Conservation (phyloP, 805 yeast species). For the Lipomyces spencermartinsiae region DNA sequence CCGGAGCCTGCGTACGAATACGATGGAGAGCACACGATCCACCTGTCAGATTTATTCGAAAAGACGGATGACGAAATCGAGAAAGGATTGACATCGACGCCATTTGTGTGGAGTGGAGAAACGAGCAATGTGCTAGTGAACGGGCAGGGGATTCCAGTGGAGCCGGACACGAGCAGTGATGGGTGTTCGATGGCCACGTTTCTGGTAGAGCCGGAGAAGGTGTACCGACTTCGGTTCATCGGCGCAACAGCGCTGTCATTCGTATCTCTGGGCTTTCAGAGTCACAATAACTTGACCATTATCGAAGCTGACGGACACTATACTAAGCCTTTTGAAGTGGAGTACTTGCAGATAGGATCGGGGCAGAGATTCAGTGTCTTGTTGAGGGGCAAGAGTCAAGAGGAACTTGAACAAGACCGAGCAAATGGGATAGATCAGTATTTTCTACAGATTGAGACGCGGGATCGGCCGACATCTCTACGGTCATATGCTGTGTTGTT, state of each 20-base stretch:
- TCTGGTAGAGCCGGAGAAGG: constrained; percentile 1
- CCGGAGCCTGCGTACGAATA: neutral
- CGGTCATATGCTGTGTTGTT: neutral
- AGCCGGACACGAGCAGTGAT: neutral
- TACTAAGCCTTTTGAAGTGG: neutral
- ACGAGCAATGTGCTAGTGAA: neutral
- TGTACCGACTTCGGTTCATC: constrained; percentile 2
- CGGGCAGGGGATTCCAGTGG: neutral
- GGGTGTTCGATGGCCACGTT: neutral
- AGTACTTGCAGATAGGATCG: neutral
- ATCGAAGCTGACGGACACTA: constrained; percentile 1
- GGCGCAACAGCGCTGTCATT: neutral
- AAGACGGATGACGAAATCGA: neutral
- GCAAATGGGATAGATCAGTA: neutral
- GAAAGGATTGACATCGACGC: neutral
- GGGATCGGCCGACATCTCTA: neutral
- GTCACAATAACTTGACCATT: neutral
- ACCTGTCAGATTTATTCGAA: neutral
- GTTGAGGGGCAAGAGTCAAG: neutral
- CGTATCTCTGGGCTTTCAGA: neutral
- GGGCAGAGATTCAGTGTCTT: constrained; percentile 2
- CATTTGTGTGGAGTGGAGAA: constrained; percentile 2
- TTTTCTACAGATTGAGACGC: constrained; percentile 3
- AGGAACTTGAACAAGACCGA: constrained; percentile 1
- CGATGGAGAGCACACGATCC: neutral